Percentiles rank a stretch among this genome's conserved stretches.
Evolutionary conservation across 345 rosid species (phyloP).

Genomic region (Hypericum perforatum): DNA sequence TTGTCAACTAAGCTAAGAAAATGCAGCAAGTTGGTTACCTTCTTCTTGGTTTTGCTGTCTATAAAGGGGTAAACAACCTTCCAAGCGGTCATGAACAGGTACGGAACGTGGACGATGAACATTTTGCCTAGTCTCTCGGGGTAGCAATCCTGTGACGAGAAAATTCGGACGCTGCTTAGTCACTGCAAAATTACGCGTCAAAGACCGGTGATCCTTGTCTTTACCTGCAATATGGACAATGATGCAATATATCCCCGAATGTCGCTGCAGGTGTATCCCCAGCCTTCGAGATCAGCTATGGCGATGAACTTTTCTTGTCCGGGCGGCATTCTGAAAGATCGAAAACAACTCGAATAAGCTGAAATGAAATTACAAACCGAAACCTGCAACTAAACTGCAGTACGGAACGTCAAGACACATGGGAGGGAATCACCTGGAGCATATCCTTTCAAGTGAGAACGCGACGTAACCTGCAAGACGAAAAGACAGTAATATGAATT

Average conservation of each 20-base stretch:
- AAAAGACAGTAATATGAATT: background rate
- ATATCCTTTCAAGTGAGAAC: conserved; percentile 58
- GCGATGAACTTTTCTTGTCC: conserved; percentile 66
- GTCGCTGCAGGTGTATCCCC: conserved; percentile 80
- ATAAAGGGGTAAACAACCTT: conserved; percentile 72
- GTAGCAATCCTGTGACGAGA: conserved; percentile 56
- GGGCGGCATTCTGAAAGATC: conserved; percentile 47
- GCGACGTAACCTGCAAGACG: conserved; percentile 45
- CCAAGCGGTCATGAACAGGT: conserved; percentile 85
- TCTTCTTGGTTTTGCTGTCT: conserved; percentile 72
- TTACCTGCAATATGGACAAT: conserved; percentile 72
- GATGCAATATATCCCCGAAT: conserved; percentile 63
- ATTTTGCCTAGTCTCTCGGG: conserved; percentile 85
- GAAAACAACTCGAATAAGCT: conserved; percentile 7
- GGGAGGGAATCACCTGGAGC: conserved; percentile 38
- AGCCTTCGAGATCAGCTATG: conserved; percentile 72
- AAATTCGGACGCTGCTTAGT: background rate
- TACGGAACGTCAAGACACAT: background rate
- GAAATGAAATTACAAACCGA: background rate
- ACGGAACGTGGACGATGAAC: conserved; percentile 59
- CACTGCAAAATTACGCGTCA: background rate
- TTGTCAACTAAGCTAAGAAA: background rate
- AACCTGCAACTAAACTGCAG: background rate
- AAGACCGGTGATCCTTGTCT: conserved; percentile 8
- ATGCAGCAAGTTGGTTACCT: conserved; percentile 32